Base-by-base conservation (phyloP, 2,329 filamentous ascomycete genomes). In the Sarocladium oryzae region DNA sequence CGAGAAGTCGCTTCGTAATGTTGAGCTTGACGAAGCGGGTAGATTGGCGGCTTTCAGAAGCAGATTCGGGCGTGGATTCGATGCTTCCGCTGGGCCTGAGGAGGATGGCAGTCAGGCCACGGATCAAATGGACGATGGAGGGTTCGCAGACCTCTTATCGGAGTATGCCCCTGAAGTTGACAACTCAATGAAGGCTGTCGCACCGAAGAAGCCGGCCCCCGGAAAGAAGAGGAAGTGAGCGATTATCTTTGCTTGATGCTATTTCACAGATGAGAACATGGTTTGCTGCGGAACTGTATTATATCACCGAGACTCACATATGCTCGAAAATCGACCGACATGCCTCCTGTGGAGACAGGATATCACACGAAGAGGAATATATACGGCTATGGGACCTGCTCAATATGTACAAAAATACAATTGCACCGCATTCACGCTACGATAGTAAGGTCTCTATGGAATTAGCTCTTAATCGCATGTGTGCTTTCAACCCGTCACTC, bases 1-100 rank as follows among this genome's bases (percentile, higher is more conserved):
- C 53, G 85, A 87, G 58, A 83, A 84, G 69, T 86, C 86, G 55
- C 76, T 99, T 61, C 74, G 85, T 65, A 96, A 93, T 67, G 79
- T 96, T 53, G 93, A 99, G 72, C 84, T 95, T 56, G 93, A 99
- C 68, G 93, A 97, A 77, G 92, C 93, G 2, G 93, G 93, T 16
- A 82, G 87, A 64, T 72, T 99, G 62, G 87, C 85, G 50, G 87
- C 88, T 51, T 99, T 99, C 74, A 79, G 93, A 61, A 79, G 79
- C 55, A 80, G 87, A 52, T 99, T 91, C 73, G 93, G 93, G 23
- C 76, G 86, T 53, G 83, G 82, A 10, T 99, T 88, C 77, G 93
- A 99, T 71, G 74, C 81, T 59, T 59, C 65, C 46, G 61, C 59
- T n/a, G 58, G 62, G 43, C 57, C 59, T 46, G 57, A 57, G n/a